Percentiles rank a stretch among this genome's conserved stretches.
Conservation (phyloP, 768 basidiomycete genomes). For the Arthromyces matolae region DNA sequence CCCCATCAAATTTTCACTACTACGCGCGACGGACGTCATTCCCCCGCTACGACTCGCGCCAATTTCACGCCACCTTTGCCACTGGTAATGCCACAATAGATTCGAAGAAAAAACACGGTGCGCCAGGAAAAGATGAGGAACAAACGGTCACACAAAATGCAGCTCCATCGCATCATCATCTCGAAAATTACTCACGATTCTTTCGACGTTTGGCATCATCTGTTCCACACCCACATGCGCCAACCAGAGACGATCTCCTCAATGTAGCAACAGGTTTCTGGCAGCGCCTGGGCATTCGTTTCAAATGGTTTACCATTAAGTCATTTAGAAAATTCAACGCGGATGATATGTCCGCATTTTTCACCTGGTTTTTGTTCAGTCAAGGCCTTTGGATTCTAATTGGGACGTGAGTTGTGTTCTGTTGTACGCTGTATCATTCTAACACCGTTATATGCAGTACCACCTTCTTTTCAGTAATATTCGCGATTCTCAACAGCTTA, state of each 20-base stretch:
- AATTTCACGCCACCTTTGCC: slow-evolving; percentile 17
- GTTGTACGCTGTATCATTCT: neutral
- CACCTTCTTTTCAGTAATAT: slow-evolving; percentile 92
- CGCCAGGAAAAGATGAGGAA: slow-evolving; percentile 4
- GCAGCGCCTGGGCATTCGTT: slow-evolving; percentile 84
- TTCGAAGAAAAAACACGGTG: neutral
- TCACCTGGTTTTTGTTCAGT: slow-evolving; percentile 94
- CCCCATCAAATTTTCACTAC: slow-evolving; percentile 1
- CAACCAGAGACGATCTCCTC: slow-evolving; percentile 87
- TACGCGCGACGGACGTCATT: neutral
- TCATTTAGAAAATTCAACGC: slow-evolving; percentile 94
- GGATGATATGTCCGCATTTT: slow-evolving; percentile 94
- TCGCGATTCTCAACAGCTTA: slow-evolving; percentile 85
- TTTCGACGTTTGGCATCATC: slow-evolving; percentile 76
- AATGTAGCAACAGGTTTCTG: slow-evolving; percentile 86
- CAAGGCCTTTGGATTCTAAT: slow-evolving; percentile 95
- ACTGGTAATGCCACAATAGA: neutral
- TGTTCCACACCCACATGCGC: slow-evolving; percentile 72
- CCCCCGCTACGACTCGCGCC: slow-evolving; percentile 9
- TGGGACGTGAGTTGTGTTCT: slow-evolving; percentile 68
- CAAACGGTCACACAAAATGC: neutral
- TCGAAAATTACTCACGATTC: slow-evolving; percentile 76
- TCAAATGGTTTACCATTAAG: slow-evolving; percentile 96
- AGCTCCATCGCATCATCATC: slow-evolving; percentile 23
- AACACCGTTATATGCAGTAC: slow-evolving; percentile 50